phyloP scores from a whole-genome alignment of 257 asterid genomes.

The Paulownia fortunei region DNA sequence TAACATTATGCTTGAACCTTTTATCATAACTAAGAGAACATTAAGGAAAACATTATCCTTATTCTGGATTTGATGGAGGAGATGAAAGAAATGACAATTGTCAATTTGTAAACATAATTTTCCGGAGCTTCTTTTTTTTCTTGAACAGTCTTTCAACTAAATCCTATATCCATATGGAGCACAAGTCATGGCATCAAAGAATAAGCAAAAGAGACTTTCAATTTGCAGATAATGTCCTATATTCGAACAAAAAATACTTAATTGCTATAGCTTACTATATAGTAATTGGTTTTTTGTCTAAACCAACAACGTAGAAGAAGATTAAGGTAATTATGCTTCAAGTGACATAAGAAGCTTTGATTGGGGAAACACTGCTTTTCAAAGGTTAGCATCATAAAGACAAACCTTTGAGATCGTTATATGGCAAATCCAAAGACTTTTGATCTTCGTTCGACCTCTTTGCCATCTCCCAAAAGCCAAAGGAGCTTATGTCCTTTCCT shows the following conservation, averaged over 20 bases:
- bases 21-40: neutral
- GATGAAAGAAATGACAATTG: neutral
- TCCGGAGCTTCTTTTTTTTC: neutral
- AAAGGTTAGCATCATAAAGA: slow-evolving; percentile 23
- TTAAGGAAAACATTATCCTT: neutral
- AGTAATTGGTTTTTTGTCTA: neutral
- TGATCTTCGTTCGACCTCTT: slow-evolving; percentile 27
- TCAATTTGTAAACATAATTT: neutral
- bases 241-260: neutral
- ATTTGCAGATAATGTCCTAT: neutral
- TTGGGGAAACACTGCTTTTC: neutral
- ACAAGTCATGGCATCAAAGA: neutral
- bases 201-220: neutral
- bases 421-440: slow-evolving; percentile 33
- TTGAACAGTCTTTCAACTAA: neutral
- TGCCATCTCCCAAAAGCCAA: slow-evolving; percentile 52
- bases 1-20: neutral
- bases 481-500: slow-evolving; percentile 35
- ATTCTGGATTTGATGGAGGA: neutral
- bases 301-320: neutral
- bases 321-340: neutral
- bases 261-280: no score
- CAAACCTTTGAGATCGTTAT: slow-evolving; percentile 53
- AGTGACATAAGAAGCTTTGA: neutral
- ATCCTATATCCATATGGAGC: neutral